phyloP scores from a whole-genome alignment of 371 early-diverging fungal species.

The Rhizopus sp. region DNA sequence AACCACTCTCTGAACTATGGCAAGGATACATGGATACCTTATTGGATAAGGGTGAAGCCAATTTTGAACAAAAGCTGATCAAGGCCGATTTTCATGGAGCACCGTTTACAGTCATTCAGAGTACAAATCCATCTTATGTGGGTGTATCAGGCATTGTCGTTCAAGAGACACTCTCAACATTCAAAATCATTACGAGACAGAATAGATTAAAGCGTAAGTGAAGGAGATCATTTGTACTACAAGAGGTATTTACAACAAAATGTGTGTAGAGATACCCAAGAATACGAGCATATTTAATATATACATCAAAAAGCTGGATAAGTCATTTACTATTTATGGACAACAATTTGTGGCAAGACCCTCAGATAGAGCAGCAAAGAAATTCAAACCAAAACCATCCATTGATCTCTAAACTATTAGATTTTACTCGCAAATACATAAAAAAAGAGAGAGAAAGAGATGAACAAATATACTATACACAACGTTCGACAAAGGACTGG shows the following conservation, averaged over 20 bases:
- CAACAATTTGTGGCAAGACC: conserved; percentile 76
- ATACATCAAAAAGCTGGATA: conserved; percentile 31
- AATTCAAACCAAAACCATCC: conserved; percentile 84
- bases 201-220: conserved; percentile 66
- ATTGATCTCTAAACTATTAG: conserved; percentile 63
- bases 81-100: conserved; percentile 90
- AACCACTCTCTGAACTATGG: conserved; percentile 83
- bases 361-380: conserved; percentile 80
- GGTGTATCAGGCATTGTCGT: conserved; percentile 82
- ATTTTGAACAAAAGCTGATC: conserved; percentile 66
- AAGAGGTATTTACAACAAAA: background rate
- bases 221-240: background rate
- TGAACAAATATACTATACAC: conserved; percentile 18
- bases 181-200: conserved; percentile 75
- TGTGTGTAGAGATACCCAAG: conserved; percentile 75
- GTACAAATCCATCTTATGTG: conserved; percentile 81
- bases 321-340: conserved; percentile 74
- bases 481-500: conserved; percentile 59
- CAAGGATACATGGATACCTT: conserved; percentile 76
- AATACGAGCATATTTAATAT: conserved; percentile 72
- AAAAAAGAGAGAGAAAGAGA: background rate
- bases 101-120: conserved; percentile 72
- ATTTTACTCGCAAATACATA: background rate
- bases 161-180: conserved; percentile 87
- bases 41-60: conserved; percentile 32